Evolutionary conservation across 176 grass and related monocot genomes (phyloP), one percentile per base, ranked within the genome.

Genomic region (Phyllostachys edulis): DNA sequence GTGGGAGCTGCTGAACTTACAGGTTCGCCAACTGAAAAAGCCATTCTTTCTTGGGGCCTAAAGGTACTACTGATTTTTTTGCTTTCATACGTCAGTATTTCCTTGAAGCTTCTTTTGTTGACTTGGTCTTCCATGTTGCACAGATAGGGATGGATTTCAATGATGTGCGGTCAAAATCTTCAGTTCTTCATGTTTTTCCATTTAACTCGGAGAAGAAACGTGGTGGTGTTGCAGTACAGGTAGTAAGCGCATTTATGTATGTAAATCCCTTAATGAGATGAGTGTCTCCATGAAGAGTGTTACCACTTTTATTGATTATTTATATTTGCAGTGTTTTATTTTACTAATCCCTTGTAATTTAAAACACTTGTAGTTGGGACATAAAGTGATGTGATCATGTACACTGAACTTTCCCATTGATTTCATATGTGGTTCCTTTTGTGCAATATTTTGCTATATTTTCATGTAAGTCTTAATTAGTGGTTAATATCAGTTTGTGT

Each of bases 141-240:
- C 90, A 98, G 96, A 75, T 93, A 75, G 93, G 93, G 80, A 98
- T 95, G 91, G 78, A 95, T 79, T 98, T 98, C 83, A 78, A 76
- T 16, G 77, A 77, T 63, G 89, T 60, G 38, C 80, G 85, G 45
- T 82, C 80, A 47, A 87, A 86, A 71, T 90, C 91, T 85, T 87
- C 83, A 50, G 56, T 98, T 89, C 87, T 98, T 89, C 93, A 93
- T 74, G 96, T 90, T 20, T 82, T 90, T 83, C 93, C 96, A 29
- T 98, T 98, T 85, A 98, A 93, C 80, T 98, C 96, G 0, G 93
- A 98, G 93, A 98, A 98, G 80, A 98, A 98, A 73, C 85, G 91
- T 63, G 93, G 96, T n/a, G 93, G 93, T 83, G 91, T 98, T 77
- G 93, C 93, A 84, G 83, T 98, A 69, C 87, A 90, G 84, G 75